These are phyloP conservation scores for Aspergillus carbonarius DNA, from an alignment of 2,329 filamentous ascomycete genomes.

Conservation along the genomic window DNA sequence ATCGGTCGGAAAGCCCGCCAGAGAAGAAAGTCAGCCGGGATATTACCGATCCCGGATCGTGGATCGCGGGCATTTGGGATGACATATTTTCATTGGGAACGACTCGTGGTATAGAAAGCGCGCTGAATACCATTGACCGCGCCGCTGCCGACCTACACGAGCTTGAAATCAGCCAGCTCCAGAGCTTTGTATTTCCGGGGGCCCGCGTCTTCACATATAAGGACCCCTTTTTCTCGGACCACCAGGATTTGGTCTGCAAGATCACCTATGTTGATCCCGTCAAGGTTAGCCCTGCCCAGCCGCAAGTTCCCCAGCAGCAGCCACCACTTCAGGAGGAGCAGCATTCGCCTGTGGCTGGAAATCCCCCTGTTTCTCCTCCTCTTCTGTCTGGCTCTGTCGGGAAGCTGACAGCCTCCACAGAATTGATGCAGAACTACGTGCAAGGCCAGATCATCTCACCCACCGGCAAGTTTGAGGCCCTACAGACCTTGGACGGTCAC, in stretches of 20 bases:
- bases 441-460: conserved; percentile 5
- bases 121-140: too few relatives aligned
- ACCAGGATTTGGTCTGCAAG: conserved; percentile 4
- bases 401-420: background rate
- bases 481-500: conserved; percentile 6
- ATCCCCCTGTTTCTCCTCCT: too few relatives aligned
- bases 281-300: background rate
- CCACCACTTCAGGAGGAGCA: background rate
- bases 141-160: too few relatives aligned
- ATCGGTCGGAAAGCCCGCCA: too few relatives aligned
- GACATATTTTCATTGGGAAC: too few relatives aligned
- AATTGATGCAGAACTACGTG: conserved; percentile 8
- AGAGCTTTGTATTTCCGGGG: conserved; percentile 10
- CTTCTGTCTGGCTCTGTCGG: too few relatives aligned
- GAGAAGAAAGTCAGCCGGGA: too few relatives aligned
- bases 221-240: background rate
- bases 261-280: conserved; percentile 8
- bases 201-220: conserved; percentile 11
- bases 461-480: conserved; percentile 5
- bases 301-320: too few relatives aligned
- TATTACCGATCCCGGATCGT: too few relatives aligned
- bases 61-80: too few relatives aligned
- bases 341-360: too few relatives aligned
- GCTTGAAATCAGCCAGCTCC: background rate
- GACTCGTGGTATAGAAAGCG: too few relatives aligned